Evolutionary conservation across 768 basidiomycete species (phyloP), one percentile per base, ranked within the genome.

Genomic region (Hemileccinum rubropunctum): DNA sequence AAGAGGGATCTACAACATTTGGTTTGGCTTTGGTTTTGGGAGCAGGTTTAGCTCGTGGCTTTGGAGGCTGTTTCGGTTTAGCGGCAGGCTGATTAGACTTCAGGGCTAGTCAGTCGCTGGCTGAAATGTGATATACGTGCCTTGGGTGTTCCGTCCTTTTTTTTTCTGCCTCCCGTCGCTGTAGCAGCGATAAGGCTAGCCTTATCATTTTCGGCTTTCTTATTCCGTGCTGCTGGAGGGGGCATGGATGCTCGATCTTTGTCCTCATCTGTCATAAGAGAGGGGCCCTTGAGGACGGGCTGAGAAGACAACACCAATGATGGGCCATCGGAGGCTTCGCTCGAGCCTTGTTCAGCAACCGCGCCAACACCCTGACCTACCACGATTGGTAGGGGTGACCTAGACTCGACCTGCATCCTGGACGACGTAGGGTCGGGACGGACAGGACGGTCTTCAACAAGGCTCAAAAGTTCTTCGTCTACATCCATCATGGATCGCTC

Each of bases 381-480:
- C 6, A 27, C 18, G 36, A 30, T 35, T 12, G 43, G 41, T 13
- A 18, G 35, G 28, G 44, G 41, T 26, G 27, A 41, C 46, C 37
- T 38, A 0, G 56, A 35, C 34, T 45, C 51, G 2, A 34, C 33
- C 27, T 44, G 51, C 5, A 28, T 26, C 38, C 50, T 55, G 28
- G 37, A 34, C 12, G 30, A 38, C 26, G 40, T 20, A 20, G 47
- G 42, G 36, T 42, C 26, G 15, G 33, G 27, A 48, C 41, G 20
- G 26, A 50, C 46, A 47, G 60, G 46, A 23, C 61, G 68, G 56
- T 82, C 84, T 58, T 85, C 86, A 27, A 89, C 71, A 21, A 89
- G 71, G 58, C 84, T 85, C 50, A 88, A 73, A 42, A 88, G 66
- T 66, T 88, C 87, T 54, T 85, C 73, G 11, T 78, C 76, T 12